phyloP scores from a whole-genome alignment of 23 red algal genomes.

The Agarophyton chilense region DNA sequence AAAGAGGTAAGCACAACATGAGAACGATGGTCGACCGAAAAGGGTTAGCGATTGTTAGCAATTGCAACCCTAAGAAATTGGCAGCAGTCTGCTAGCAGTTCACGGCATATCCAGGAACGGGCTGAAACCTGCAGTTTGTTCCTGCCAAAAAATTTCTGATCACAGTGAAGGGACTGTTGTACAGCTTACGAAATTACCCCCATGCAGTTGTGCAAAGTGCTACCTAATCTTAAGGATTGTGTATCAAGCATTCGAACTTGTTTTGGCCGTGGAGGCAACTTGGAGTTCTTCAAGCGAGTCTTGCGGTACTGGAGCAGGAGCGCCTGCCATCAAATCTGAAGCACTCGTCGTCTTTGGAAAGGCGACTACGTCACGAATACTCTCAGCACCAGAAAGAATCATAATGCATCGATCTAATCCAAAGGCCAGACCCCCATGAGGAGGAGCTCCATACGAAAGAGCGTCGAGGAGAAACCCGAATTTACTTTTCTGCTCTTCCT shows the following conservation, averaged over 20 bases:
- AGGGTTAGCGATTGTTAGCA: not conserved
- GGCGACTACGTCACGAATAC: conserved; percentile 95
- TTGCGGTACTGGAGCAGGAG: conserved; percentile 63
- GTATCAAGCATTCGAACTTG: too few relatives aligned
- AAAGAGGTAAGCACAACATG: not conserved
- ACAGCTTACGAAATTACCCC: too few relatives aligned
- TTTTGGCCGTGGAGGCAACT: conserved; percentile 32
- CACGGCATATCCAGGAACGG: too few relatives aligned
- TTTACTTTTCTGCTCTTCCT: conserved; percentile 81
- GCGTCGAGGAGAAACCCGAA: conserved; percentile 99
- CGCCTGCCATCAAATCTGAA: conserved; percentile 91
- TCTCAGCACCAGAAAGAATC: conserved; percentile 82
- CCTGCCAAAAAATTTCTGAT: not conserved
- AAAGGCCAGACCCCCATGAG: conserved; percentile 98
- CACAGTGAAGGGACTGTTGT: not conserved
- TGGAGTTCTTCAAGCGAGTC: conserved; percentile 78
- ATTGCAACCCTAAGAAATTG: too few relatives aligned
- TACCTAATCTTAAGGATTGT: too few relatives aligned
- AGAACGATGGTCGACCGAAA: not conserved
- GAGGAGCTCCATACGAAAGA: conserved; percentile 91
- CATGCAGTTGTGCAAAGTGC: too few relatives aligned
- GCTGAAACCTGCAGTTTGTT: not conserved
- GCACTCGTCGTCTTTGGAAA: conserved; percentile 98
- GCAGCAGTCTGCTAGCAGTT: too few relatives aligned
- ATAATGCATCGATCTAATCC: conserved; percentile 94